Evolutionary conservation across 176 grass and related monocot species (phyloP).

Genomic region (Thinopyrum elongatum): DNA sequence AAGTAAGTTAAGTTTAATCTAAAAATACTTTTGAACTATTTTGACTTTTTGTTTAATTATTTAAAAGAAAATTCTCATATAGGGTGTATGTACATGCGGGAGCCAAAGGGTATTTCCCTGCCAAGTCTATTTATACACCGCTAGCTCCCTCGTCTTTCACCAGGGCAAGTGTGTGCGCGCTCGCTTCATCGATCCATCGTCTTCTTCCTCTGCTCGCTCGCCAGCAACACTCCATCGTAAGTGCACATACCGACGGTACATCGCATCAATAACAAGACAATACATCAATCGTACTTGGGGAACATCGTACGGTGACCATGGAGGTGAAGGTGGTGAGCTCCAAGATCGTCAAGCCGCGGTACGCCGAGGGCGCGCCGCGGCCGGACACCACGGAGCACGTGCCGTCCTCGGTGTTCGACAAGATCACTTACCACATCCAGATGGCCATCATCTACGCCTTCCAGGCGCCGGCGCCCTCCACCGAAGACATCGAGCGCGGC

Average conservation of each 20-base stretch:
- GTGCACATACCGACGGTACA: no score
- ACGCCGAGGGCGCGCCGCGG: constrained; percentile 10
- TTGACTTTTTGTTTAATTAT: no score
- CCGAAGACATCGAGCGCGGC: constrained; percentile 34
- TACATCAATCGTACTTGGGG: neutral
- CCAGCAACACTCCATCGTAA: no score
- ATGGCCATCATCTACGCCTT: constrained; percentile 69
- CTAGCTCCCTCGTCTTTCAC: no score
- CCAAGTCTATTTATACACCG: neutral
- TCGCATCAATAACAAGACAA: neutral
- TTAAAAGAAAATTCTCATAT: no score
- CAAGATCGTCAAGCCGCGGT: constrained; percentile 41
- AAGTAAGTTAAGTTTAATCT: no score
- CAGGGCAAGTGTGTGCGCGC: neutral
- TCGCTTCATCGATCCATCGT: neutral
- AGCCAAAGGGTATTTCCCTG: no score
- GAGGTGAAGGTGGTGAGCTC: constrained; percentile 61
- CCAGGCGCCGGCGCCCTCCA: constrained; percentile 45
- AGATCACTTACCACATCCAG: constrained; percentile 39
- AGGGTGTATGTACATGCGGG: no score
- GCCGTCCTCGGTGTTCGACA: constrained; percentile 61
- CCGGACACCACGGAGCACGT: constrained; percentile 27
- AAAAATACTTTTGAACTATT: no score
- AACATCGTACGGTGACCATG: constrained; percentile 23
- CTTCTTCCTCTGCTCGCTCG: neutral